A percentile compares a stretch with the other conserved stretches of the same genome.
phyloP scores from a whole-genome alignment of 2,329 filamentous ascomycete genomes.

The Periglandula ipomoeae region DNA sequence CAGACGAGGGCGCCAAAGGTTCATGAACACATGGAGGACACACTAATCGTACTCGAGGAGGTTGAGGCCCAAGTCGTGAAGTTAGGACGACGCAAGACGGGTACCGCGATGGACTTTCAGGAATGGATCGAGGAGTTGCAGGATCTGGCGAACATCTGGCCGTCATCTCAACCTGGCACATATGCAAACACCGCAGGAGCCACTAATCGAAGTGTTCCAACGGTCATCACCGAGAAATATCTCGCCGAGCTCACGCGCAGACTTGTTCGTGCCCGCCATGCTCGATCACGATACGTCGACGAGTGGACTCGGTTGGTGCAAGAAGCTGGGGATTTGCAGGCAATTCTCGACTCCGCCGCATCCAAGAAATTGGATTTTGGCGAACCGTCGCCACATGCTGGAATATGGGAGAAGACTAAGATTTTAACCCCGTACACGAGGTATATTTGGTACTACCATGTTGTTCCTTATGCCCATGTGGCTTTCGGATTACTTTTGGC shows the following conservation, averaged over 20 bases:
- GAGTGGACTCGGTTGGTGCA: conserved; percentile 78
- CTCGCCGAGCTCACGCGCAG: conserved; percentile 81
- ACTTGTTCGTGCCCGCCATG: conserved; percentile 72
- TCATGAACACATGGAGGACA: conserved; percentile 82
- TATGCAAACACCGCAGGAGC: conserved; percentile 31
- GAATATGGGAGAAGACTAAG: conserved; percentile 43
- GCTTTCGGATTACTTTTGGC: conserved; percentile 58
- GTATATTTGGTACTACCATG: conserved; percentile 65
- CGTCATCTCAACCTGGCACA: conserved; percentile 43
- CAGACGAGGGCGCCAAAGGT: conserved; percentile 72
- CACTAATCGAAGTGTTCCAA: conserved; percentile 49
- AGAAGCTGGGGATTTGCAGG: conserved; percentile 65
- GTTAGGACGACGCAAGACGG: conserved; percentile 71
- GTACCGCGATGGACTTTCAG: conserved; percentile 63
- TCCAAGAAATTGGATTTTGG: conserved; percentile 75
- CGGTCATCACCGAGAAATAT: conserved; percentile 87
- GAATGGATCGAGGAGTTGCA: conserved; percentile 96
- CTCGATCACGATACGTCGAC: conserved; percentile 70
- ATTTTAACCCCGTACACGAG: conserved; percentile 74
- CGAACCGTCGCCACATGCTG: conserved; percentile 43
- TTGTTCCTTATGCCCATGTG: conserved; percentile 61
- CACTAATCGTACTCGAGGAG: conserved; percentile 68
- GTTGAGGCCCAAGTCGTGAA: conserved; percentile 74
- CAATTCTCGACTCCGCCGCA: conserved; percentile 72
- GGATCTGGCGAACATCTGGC: conserved; percentile 64